These are phyloP conservation scores for Ustilago hordei DNA, from an alignment of 1,284 basidiomycete species.

Conservation along the genomic window DNA sequence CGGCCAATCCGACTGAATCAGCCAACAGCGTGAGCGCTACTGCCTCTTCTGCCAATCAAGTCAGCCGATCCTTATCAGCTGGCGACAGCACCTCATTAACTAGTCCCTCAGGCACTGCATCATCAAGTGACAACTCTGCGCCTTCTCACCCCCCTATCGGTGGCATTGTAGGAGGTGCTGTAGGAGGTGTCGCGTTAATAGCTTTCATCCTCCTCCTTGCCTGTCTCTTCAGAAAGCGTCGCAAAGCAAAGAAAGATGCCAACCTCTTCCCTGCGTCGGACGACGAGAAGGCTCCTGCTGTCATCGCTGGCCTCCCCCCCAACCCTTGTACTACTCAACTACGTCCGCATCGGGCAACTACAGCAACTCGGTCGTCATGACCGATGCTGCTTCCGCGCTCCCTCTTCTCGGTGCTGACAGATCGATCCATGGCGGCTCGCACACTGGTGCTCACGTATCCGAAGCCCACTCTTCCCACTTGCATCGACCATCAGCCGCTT, in stretches of 20 bases:
- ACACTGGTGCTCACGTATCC: conserved; percentile 5
- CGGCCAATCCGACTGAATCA: conserved; percentile 1
- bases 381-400: conserved; percentile 28
- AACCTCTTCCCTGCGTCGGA: conserved; percentile 29
- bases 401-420: conserved; percentile 23
- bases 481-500: conserved; percentile 30
- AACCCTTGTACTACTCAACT: conserved; percentile 25
- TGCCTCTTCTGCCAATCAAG: not conserved
- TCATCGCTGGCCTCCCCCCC: conserved; percentile 36
- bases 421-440: conserved; percentile 24
- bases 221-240: conserved; percentile 15
- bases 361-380: conserved; percentile 29
- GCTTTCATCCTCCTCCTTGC: conserved; percentile 22
- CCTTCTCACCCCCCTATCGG: conserved; percentile 13
- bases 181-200: conserved; percentile 28
- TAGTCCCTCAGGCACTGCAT: conserved; percentile 5
- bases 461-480: conserved; percentile 24
- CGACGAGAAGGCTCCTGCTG: conserved; percentile 29
- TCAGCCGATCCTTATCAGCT: not conserved
- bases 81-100: not conserved
- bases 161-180: conserved; percentile 33
- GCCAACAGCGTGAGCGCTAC: conserved; percentile 6
- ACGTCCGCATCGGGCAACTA: conserved; percentile 30
- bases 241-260: conserved; percentile 24
- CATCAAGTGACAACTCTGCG: conserved; percentile 1